Evolutionary conservation across 106 monocot species (phyloP), one percentile per base, ranked within the genome.

Genomic region (Vanilla planifolia): DNA sequence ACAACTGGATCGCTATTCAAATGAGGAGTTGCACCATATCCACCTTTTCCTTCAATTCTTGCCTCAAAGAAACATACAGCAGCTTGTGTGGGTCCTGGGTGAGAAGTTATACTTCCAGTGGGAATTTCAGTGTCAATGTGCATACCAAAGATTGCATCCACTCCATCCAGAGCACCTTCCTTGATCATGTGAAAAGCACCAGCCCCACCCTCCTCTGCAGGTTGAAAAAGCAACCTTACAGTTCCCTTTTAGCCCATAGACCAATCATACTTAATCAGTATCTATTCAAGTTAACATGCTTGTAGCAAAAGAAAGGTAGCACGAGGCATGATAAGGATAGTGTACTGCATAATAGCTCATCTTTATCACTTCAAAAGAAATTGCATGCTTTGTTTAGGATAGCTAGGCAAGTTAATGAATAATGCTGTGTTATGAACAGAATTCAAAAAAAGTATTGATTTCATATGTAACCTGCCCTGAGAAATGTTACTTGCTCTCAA

Each of bases 201-300:
- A 46, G 88, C 92, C 64, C 84, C 87, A 11, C 84, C 84, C 51
- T 92, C 92, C 55, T 92, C 88, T 56, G 88, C 92, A 61, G 89
- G 89, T 79, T 89, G 89, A 55, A 89, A 89, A 73, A 89, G 43
- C 34, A 89, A 85, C 55, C 64, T 81, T 62, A 89, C 89, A 17
- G 89, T 85, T 43, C 89, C 89, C 89, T 89, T 71, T 21, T 14
- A 29, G 4, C 2, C 37, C 5, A 5, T 10, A 37, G 37, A 37
- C n/a, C n/a, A n/a, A n/a, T n/a, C n/a, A n/a, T n/a, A n/a, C n/a
- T n/a, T n/a, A n/a, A n/a, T n/a, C n/a, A n/a, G n/a, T n/a, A n/a
- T n/a, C n/a, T n/a, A n/a, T n/a, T n/a, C n/a, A n/a, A n/a, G n/a
- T n/a, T n/a, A n/a, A n/a, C n/a, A n/a, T n/a, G n/a, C n/a, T n/a